Base-by-base conservation (phyloP, 257 asterid species). In the Gynochthodes officinalis region DNA sequence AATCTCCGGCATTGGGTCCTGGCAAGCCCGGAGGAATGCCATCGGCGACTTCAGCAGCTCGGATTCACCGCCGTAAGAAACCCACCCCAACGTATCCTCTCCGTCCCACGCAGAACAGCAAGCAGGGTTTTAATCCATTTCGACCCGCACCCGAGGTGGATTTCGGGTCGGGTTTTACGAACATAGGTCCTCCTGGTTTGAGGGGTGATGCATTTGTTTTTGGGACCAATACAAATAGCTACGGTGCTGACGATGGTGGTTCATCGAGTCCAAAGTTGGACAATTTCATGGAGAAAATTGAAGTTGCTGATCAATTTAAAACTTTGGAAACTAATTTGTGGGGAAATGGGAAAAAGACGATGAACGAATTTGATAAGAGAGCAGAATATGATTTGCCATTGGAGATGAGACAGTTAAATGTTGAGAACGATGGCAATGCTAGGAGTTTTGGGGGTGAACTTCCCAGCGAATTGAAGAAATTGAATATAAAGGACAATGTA, bases 51-150 rank as follows among this genome's bases (percentile, higher is more conserved):
- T 57, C 76, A 50, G 84, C 67, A n/a, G 21, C 96, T 55, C 87
- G 99, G 57, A 65, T 89, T 43, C 77, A 76, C 49, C 89, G 90
- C 83, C 87, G 80, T 44, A 89, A 91, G 81, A 91, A 87, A 80
- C 83, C 92, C 68, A 70, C 75, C 76, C 60, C 83, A 13, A 83
- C 87, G 55, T 81, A 81, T 48, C 84, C 85, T 15, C 80, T 86
- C 49, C 53, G 82, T 67, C 9, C 79, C 28, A 42, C 64, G 37
- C 39, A 46, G 67, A 27, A 30, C 27, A 37, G 71, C 48, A 71
- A 74, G 53, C 72, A 53, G 7, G 62, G 77, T 55, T 72, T 63
- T 44, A 87, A 80, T 80, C 74, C 86, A 35, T 80, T 82, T 33
- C 80, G 83, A 63, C 67, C 89, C 67, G 79, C 63, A 12, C 69